A percentile compares a stretch with the other conserved stretches of the same genome.
phyloP scores from a whole-genome alignment of 140 eudicot species.

The Bidens hawaiensis region DNA sequence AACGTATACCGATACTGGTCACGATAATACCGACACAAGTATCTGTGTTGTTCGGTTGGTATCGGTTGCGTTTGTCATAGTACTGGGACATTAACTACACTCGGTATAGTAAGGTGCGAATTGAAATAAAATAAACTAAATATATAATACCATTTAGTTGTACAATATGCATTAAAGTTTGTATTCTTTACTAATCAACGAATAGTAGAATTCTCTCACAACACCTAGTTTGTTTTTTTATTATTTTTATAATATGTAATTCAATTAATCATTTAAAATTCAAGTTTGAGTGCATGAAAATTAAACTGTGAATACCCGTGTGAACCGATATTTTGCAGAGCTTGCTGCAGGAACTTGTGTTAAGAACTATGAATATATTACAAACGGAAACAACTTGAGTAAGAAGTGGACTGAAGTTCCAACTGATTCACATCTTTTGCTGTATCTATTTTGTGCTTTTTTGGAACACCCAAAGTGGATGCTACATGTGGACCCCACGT shows the following conservation, averaged over 20 bases:
- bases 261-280: not conserved
- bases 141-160: too few relatives aligned
- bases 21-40: too few relatives aligned
- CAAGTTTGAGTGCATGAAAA: conserved; percentile 4
- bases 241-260: not conserved
- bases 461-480: conserved; percentile 93
- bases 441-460: conserved; percentile 86
- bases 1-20: too few relatives aligned
- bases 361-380: conserved; percentile 68
- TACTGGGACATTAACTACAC: too few relatives aligned
- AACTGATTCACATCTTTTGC: conserved; percentile 75
- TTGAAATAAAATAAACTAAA: too few relatives aligned
- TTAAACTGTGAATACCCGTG: not conserved
- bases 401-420: conserved; percentile 95
- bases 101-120: too few relatives aligned
- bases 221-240: too few relatives aligned
- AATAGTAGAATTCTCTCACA: too few relatives aligned
- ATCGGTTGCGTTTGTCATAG: too few relatives aligned
- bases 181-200: too few relatives aligned
- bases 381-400: conserved; percentile 53
- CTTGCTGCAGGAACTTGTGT: conserved; percentile 92
- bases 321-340: conserved; percentile 40
- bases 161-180: too few relatives aligned
- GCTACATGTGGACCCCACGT: conserved; percentile 83
- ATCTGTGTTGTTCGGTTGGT: too few relatives aligned